Conservation (phyloP, 1,139 yeast species). For the Petasospora fabianii region DNA sequence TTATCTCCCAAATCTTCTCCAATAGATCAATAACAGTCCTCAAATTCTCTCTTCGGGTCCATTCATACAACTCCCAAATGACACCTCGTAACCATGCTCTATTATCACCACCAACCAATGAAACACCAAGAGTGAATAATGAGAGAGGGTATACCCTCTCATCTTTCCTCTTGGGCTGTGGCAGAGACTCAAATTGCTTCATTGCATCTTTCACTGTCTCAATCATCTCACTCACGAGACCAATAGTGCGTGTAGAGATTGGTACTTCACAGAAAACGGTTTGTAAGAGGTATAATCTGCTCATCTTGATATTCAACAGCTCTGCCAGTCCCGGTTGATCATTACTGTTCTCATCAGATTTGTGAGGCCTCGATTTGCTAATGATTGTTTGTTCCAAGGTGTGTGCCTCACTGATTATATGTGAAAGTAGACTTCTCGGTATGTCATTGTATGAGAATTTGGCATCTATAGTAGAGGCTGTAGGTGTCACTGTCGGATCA, state of each 20-base stretch:
- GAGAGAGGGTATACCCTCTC: conserved; percentile 6
- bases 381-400: no score
- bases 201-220: neutral
- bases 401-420: no score
- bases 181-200: neutral
- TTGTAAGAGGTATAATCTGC: conserved; percentile 6
- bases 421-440: no score
- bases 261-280: conserved; percentile 9
- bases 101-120: conserved; percentile 2
- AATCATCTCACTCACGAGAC: conserved; percentile 3
- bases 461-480: conserved; percentile 1
- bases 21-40: conserved; percentile 1
- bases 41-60: conserved; percentile 3
- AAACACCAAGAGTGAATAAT: conserved; percentile 6
- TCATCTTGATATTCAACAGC: conserved; percentile 1
- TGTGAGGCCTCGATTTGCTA: no score
- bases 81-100: conserved; percentile 3
- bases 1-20: conserved; percentile 5
- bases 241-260: neutral
- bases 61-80: conserved; percentile 1
- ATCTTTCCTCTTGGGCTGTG: neutral
- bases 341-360: no score
- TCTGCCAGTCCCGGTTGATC: neutral
- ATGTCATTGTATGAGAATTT: conserved; percentile 2
- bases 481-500: neutral